Evolutionary conservation across 2,329 filamentous ascomycete genomes (phyloP), one percentile per base, ranked within the genome.

Genomic region (Grosmannia clavigera): DNA sequence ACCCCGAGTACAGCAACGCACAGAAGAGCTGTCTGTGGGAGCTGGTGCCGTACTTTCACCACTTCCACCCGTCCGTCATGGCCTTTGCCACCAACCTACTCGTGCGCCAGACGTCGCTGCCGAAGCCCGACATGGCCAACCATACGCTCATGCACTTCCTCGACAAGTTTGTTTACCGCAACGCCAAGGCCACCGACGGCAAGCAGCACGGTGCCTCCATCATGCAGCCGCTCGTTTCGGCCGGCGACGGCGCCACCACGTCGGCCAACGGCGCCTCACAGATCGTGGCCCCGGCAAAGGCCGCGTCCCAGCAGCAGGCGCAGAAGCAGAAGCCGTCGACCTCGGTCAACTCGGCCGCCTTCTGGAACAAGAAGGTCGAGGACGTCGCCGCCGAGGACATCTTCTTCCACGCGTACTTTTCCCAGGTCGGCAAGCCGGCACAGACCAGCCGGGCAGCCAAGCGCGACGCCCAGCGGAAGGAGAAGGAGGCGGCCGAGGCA

Each of bases 391-490:
- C 85, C 0, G 92, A 99, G 65, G 94, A 99, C 70, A 88, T 91
- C 48, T 99, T 99, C 82, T 99, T 99, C 82, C 94, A 99, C 73
- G 86, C 90, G 65, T 99, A 99, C 81, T 99, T 99, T 74, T 86
- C 83, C 62, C 82, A 86, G 63, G 74, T 88, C 60, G 84, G 84
- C 64, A 90, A 85, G 72, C 75, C 79, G 57, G 70, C 71, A 60
- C 81, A 86, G 69, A 74, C 77, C 12, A 74, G 77, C 66, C 80
- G 78, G 67, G 79, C 79, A 66, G 76, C 78, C 65, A 81, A 79
- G 67, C 61, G 62, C 11, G 62, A 62, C 3, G 76, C 76, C 57
- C 70, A 69, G 35, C 77, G 73, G 4, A 79, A 78, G 29, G 87
- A 92, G 70, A 86, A 90, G 50, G 88, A 95, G 73, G 91, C 66